Conservation (phyloP, 2,329 filamentous ascomycete genomes). For the Talaromyces sp. region DNA sequence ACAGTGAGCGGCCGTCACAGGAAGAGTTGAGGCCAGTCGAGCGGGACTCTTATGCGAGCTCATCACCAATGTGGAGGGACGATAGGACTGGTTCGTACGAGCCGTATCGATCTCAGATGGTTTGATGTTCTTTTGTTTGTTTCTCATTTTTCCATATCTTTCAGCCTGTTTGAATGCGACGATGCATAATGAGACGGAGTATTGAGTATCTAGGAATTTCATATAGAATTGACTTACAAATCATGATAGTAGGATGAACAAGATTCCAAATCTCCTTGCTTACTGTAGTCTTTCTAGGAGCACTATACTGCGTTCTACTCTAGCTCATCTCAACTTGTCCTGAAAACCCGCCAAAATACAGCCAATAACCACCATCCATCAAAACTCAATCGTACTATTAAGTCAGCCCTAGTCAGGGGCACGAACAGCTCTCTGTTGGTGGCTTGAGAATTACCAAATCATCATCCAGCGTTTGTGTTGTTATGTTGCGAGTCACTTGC, state of each 20-base stretch:
- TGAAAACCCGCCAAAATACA: neutral
- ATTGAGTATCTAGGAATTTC: neutral
- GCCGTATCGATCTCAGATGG: conserved; percentile 1
- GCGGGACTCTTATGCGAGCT: neutral
- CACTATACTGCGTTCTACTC: neutral
- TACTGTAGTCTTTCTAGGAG: neutral
- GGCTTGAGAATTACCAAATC: neutral
- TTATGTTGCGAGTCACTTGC: conserved; percentile 9
- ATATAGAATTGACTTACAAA: neutral
- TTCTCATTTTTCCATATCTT: neutral
- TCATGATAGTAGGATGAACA: too few relatives aligned
- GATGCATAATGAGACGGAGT: neutral
- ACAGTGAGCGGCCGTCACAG: neutral
- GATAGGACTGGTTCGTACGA: neutral
- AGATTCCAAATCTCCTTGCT: neutral
- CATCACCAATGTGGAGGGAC: neutral
- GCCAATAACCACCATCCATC: neutral
- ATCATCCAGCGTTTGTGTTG: neutral
- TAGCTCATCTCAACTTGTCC: neutral
- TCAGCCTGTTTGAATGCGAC: neutral
- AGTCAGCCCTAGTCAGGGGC: neutral
- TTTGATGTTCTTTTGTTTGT: neutral
- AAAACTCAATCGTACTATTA: neutral
- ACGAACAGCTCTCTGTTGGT: neutral
- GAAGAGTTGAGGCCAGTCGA: conserved; percentile 8